Base-by-base conservation (phyloP, 1,284 basidiomycete species). In the Hypsizygus ulmarius region DNA sequence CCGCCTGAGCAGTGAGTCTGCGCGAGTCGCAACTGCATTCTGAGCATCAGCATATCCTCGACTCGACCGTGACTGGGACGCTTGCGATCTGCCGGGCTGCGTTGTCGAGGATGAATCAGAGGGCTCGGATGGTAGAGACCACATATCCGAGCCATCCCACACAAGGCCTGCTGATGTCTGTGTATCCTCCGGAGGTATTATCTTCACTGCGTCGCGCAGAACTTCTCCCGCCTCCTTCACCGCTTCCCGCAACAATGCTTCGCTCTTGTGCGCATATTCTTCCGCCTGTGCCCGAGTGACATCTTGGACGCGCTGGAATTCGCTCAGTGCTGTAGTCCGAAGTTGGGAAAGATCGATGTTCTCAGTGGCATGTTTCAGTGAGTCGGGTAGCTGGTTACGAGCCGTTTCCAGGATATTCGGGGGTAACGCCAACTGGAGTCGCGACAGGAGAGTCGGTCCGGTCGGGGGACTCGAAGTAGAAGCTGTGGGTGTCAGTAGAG, bases 61-160 rank as follows among this genome's bases (percentile, higher is more conserved):
- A 45, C 55, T 43, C 55, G 42, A 25, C 43, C 36, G 28, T 14
- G 33, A 11, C 15, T 33, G 12, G 5, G 47, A 43, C 7, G 41
- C 49, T 5, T 42, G 37, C 38, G 32, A 10, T 32, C 37, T 47
- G 16, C 11, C 21, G 3, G 21, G 21, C 50, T 59, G 56, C 27
- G 52, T 55, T 25, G 50, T 48, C 40, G 49, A 57, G 44, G 52
- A 53, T 36, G 49, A 50, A 35, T 57, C 64, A 34, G 51, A 56
- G 37, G 58, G 51, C 27, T 62, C 62, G 63, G 70, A 72, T 29
- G 84, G 82, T 38, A 85, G 56, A 69, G 84, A 79, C 81, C 90
- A 93, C 60, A 91, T 78, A 61, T 93, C 89, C n/a, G 81, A 71
- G 0, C 89, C 90, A 64, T 93, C 89, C 87, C 89, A 92, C 39